Evolutionary conservation across 2,329 filamentous ascomycete species (phyloP), one percentile per base, ranked within the genome.

Genomic region (Trichoderma brevicompactum): DNA sequence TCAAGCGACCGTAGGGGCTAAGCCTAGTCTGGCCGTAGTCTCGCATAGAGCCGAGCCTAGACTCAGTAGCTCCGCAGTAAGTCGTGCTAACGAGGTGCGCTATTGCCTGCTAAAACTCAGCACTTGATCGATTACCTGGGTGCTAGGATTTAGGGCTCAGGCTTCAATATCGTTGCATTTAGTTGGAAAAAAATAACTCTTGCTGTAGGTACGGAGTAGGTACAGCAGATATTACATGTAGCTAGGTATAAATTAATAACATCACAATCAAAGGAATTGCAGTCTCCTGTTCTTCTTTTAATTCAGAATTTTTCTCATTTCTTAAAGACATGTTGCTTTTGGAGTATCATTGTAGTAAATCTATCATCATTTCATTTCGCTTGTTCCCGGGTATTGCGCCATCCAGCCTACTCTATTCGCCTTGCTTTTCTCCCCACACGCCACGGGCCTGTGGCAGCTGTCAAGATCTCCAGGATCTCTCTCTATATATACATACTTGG

Each of bases 381-480:
- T 19, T 41, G 46, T 52, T 52, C 58, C 56, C 34, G 48, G 43
- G 41, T 19, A 62, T 62, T 62, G 59, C 59, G 49, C 59, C 59
- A 62, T 62, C 59, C 46, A 28, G 23, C 49, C 54, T 36, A 28
- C n/a, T 62, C 44, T 17, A 49, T 60, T 60, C 56, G 56, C 44
- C 34, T 49, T 60, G 56, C 34, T 44, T 53, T 50, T 38, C 19
- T 32, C 17, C 12, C 23, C 23, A 2, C 23, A 28, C 23, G 23
- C 23, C 23, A 28, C 23, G 23, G 23, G 23, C 23, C 23, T 28
- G 23, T 28, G 23, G 23, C 23, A 28, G 23, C n/a, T 17, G 15
- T 8, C 28, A 19, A 52, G 8, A 61, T 9, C 46, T 38, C 38
- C n/a, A 15, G n/a, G 9, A 28, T 40, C 13, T 36, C 17, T 40